These are phyloP conservation scores for Circinella minor DNA, from an alignment of 371 early-diverging fungal species.

Conservation along the genomic window DNA sequence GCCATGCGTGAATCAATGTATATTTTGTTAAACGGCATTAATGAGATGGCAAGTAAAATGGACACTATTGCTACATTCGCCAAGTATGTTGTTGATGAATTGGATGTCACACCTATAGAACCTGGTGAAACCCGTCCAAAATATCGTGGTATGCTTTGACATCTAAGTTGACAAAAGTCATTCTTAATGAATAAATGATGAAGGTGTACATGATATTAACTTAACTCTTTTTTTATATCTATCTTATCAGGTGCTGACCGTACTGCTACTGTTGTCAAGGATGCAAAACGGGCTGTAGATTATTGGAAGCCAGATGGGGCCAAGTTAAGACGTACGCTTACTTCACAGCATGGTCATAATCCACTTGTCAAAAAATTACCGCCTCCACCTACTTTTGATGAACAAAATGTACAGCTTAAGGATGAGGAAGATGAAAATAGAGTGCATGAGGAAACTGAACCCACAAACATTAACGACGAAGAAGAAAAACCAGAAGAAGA, in stretches of 20 bases:
- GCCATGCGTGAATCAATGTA: conserved; percentile 47
- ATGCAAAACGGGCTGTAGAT: conserved; percentile 30
- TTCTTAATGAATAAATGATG: no score
- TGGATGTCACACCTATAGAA: conserved; percentile 40
- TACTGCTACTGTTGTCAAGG: conserved; percentile 37
- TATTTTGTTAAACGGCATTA: conserved; percentile 45
- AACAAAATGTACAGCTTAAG: neutral
- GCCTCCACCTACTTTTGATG: conserved; percentile 15
- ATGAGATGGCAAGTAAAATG: conserved; percentile 46
- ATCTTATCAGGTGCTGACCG: conserved; percentile 22
- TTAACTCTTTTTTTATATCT: neutral
- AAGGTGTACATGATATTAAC: no score
- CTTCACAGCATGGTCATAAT: conserved; percentile 41
- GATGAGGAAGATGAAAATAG: neutral
- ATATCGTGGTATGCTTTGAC: conserved; percentile 24
- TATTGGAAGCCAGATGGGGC: conserved; percentile 42
- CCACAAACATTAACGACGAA: neutral
- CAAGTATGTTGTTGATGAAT: conserved; percentile 49
- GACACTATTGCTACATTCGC: conserved; percentile 47
- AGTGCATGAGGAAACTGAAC: neutral
- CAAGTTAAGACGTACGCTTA: conserved; percentile 39
- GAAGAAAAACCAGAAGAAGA: conserved; percentile 12
- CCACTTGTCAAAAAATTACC: conserved; percentile 36
- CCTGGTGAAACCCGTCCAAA: conserved; percentile 27
- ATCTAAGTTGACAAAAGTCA: no score